Evolutionary conservation across 768 basidiomycete species (phyloP).

Genomic region (Tulasnella sp.): DNA sequence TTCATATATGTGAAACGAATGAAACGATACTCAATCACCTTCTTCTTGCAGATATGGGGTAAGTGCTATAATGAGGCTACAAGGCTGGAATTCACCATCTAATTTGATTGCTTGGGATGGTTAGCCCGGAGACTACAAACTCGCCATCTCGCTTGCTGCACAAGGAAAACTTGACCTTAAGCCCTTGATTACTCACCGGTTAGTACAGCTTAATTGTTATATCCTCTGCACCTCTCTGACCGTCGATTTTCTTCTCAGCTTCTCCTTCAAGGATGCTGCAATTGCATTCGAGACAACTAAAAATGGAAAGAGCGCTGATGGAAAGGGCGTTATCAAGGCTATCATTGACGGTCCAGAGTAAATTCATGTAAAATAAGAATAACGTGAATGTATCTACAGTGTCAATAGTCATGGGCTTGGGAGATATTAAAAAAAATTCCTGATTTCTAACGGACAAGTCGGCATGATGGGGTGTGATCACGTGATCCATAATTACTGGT

Average conservation of each 20-base stretch:
- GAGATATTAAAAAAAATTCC: no score
- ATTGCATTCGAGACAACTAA: conserved; percentile 74
- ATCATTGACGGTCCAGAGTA: conserved; percentile 70
- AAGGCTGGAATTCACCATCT: neutral
- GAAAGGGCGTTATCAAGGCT: conserved; percentile 77
- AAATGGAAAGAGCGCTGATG: conserved; percentile 69
- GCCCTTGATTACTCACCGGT: conserved; percentile 82
- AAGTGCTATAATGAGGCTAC: neutral
- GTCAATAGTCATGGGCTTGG: no score
- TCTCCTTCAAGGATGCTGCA: conserved; percentile 60
- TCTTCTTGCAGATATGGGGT: conserved; percentile 22
- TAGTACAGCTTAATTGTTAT: conserved; percentile 17
- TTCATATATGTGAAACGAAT: conserved; percentile 37
- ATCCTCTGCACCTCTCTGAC: neutral
- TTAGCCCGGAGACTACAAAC: conserved; percentile 71
- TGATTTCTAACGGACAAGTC: no score
- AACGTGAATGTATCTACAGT: no score
- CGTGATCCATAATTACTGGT: no score
- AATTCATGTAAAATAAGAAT: no score
- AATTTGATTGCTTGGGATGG: conserved; percentile 4
- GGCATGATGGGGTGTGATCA: no score
- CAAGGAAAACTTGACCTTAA: conserved; percentile 75
- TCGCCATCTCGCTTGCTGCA: conserved; percentile 73
- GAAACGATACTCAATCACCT: neutral
- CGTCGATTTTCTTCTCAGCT: conserved; percentile 31